A percentile compares a stretch with the other conserved stretches of the same genome.
phyloP scores from a whole-genome alignment of 441 rosid genomes.

The Gossypium schwendimanii region DNA sequence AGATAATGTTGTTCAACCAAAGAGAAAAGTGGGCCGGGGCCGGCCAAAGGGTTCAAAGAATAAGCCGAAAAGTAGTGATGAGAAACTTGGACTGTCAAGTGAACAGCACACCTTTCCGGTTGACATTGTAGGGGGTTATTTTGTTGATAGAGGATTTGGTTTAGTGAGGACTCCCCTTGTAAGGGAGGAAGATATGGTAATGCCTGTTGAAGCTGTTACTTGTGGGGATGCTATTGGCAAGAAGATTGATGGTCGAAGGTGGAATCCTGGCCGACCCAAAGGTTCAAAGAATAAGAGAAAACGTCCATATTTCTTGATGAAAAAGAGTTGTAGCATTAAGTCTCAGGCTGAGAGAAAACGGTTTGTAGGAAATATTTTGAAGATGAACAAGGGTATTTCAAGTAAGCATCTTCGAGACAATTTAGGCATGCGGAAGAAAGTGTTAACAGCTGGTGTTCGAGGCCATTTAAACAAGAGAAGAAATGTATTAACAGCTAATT shows the following conservation, averaged over 20 bases:
- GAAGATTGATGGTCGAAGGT: not conserved
- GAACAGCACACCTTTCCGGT: not conserved
- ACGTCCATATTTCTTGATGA: not conserved
- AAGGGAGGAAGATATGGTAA: constrained; percentile 3
- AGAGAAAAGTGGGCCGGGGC: constrained; percentile 8
- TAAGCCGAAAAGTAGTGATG: not conserved
- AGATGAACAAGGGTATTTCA: not conserved
- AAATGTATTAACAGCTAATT: constrained; percentile 6
- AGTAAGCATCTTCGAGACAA: not conserved
- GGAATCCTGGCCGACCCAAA: constrained; percentile 18
- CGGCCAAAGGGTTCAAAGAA: constrained; percentile 16
- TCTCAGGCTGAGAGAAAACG: not conserved
- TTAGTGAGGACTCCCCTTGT: not conserved
- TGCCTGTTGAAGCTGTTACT: constrained; percentile 5
- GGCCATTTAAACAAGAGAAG: not conserved
- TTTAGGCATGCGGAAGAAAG: not conserved
- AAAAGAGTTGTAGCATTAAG: not conserved
- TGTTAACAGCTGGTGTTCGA: not conserved
- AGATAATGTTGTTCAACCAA: not conserved
- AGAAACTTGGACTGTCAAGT: not conserved
- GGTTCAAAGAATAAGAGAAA: constrained; percentile 16
- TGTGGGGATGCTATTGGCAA: not conserved
- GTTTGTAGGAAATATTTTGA: constrained; percentile 10
- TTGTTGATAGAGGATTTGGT: not conserved
- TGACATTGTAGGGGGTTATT: not conserved